A percentile compares a stretch with the other conserved stretches of the same genome.
These are phyloP conservation scores for Lactarius evosmus DNA, from an alignment of 768 basidiomycete species.

Conservation along the genomic window DNA sequence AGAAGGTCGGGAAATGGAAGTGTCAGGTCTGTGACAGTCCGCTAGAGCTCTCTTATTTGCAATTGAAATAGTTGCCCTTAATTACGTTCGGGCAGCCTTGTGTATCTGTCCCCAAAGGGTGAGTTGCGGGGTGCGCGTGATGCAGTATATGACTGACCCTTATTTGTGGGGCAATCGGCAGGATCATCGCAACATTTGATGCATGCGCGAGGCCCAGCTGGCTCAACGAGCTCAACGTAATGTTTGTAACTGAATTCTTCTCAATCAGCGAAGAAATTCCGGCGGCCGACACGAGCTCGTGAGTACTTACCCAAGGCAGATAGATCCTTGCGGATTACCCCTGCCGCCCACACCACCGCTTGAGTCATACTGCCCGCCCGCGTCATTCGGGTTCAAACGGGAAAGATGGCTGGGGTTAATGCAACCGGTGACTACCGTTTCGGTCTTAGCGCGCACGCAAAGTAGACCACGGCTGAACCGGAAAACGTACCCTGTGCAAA, in stretches of 20 bases:
- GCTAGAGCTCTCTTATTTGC: constrained; percentile 34
- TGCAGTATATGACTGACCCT: constrained; percentile 36
- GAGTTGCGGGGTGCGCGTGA: background rate
- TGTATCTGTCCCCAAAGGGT: constrained; percentile 38
- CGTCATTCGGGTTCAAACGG: constrained; percentile 46
- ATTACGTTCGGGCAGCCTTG: constrained; percentile 53
- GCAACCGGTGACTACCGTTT: constrained; percentile 50
- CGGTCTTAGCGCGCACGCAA: background rate
- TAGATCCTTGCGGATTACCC: constrained; percentile 52
- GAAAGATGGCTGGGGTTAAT: constrained; percentile 44
- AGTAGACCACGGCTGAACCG: background rate
- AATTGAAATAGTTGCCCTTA: constrained; percentile 53
- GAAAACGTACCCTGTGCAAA: constrained; percentile 45
- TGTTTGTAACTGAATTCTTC: constrained; percentile 46
- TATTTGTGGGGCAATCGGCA: constrained; percentile 51
- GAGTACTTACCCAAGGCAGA: constrained; percentile 45
- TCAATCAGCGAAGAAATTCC: background rate
- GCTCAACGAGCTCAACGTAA: constrained; percentile 59
- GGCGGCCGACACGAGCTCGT: background rate
- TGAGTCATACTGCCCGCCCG: constrained; percentile 58
- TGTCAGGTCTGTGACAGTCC: background rate
- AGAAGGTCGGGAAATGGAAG: background rate
- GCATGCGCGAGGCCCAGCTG: constrained; percentile 48
- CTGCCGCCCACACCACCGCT: constrained; percentile 49
- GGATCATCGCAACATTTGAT: constrained; percentile 56